Evolutionary conservation across 1,284 basidiomycete genomes (phyloP).

Genomic region (Rhodotorula sp.): DNA sequence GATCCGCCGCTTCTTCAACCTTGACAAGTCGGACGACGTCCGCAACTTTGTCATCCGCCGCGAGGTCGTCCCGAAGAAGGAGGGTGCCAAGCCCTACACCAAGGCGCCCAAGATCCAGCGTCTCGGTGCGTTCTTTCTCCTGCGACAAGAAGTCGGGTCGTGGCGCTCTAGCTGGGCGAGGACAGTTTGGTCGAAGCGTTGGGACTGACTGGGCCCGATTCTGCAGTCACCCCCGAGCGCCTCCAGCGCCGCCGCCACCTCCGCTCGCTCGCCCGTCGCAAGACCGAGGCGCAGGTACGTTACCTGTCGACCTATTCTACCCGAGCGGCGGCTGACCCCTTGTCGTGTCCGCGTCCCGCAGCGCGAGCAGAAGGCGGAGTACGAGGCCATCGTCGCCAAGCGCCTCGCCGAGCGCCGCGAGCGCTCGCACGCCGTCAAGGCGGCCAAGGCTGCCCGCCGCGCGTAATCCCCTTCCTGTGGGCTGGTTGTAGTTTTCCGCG

Average conservation of each 20-base stretch:
- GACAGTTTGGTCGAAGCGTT: no score
- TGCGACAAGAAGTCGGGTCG: no score
- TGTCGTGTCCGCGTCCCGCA: no score
- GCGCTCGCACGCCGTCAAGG: conserved; percentile 59
- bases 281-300: conserved; percentile 71
- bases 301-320: no score
- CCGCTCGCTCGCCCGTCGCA: conserved; percentile 82
- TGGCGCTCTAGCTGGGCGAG: no score
- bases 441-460: conserved; percentile 47
- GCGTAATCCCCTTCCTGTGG: neutral
- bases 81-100: conserved; percentile 92
- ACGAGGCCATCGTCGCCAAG: conserved; percentile 77
- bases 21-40: conserved; percentile 97
- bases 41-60: conserved; percentile 87
- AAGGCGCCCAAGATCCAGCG: conserved; percentile 70
- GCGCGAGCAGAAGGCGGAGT: conserved; percentile 92
- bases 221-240: conserved; percentile 79
- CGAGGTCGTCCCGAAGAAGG: conserved; percentile 87
- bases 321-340: no score
- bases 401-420: conserved; percentile 91
- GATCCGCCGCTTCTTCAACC: conserved; percentile 97
- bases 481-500: neutral
- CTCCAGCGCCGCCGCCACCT: conserved; percentile 97
- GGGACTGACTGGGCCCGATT: no score
- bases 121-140: conserved; percentile 9